Evolutionary conservation across 495 filamentous ascomycete species (phyloP), one percentile per base, ranked within the genome.

Genomic region (Platismatia glauca): DNA sequence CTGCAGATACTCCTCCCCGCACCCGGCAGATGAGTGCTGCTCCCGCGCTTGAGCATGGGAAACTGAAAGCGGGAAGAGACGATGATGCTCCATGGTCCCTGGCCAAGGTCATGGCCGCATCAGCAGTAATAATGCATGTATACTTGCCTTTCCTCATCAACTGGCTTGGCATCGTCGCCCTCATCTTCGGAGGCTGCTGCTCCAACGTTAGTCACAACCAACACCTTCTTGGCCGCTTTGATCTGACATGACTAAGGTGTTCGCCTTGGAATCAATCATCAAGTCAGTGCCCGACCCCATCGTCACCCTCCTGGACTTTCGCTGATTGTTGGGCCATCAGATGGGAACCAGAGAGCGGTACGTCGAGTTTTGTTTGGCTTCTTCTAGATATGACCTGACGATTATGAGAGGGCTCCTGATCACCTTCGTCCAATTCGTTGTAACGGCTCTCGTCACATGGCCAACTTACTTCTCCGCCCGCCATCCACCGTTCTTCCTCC

Each of bases 101-200:
- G 27, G 29, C 62, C 15, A 62, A 67, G 9, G 39, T 75, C 46
- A 59, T 73, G 34, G 69, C 67, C 50, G 58, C 71, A 61, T 66
- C 66, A 31, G 64, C 72, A 27, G 78, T 76, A 0, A 71, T 76
- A 7, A 74, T 75, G 0, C 77, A 82, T 60, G 67, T 76, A 18
- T 82, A 82, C 20, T 77, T 91, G 59, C 85, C 87, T 27, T 81
- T 81, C 68, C 87, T 86, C 86, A 75, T 89, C 11, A 82, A 81
- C 61, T 78, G 86, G 50, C 75, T 81, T 35, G 79, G 86, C 65
- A 94, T 95, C 79, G 77, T 90, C n/a, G 83, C 79, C 29, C 78
- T 97, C 61, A 98, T 98, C 55, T 96, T 98, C 71, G 94, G 95
- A 44, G 94, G 94, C 41, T 99, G 94, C 71, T 99, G 94, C 79